Conservation (phyloP, 768 basidiomycete species). For the Phaffia australis region DNA sequence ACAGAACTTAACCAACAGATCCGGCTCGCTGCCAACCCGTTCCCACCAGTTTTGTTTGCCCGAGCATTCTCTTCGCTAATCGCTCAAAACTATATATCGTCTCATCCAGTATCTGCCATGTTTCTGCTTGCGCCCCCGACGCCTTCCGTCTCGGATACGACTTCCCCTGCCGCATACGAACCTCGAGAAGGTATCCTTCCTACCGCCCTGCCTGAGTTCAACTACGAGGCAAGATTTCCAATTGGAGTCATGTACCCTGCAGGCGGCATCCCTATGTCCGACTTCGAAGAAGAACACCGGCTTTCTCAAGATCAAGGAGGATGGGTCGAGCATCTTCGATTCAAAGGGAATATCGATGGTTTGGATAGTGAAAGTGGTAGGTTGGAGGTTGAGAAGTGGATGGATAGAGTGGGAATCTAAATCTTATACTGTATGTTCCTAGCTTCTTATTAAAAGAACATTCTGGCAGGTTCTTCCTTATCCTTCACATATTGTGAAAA, state of each 20-base stretch:
- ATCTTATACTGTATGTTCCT: too few relatives aligned
- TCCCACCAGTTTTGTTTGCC: slow-evolving; percentile 52
- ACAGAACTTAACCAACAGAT: slow-evolving; percentile 35
- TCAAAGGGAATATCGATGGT: slow-evolving; percentile 6
- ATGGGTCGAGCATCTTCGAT: slow-evolving; percentile 16
- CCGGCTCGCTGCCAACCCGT: slow-evolving; percentile 44
- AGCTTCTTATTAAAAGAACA: too few relatives aligned
- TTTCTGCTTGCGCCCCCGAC: slow-evolving; percentile 51
- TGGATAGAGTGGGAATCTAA: too few relatives aligned
- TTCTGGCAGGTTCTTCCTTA: too few relatives aligned
- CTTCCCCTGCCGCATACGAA: neutral
- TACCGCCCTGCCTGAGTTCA: slow-evolving; percentile 42
- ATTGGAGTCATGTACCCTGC: slow-evolving; percentile 46
- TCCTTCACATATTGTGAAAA: too few relatives aligned
- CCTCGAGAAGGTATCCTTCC: slow-evolving; percentile 1
- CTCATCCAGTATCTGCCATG: slow-evolving; percentile 53
- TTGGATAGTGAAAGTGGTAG: slow-evolving; percentile 2
- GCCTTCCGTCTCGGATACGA: slow-evolving; percentile 31
- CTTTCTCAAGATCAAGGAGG: slow-evolving; percentile 41
- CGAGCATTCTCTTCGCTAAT: slow-evolving; percentile 47
- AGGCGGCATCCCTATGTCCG: slow-evolving; percentile 34
- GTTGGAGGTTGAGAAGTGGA: neutral
- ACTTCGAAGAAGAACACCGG: slow-evolving; percentile 40
- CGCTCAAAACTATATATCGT: slow-evolving; percentile 58
- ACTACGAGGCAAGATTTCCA: slow-evolving; percentile 55